phyloP scores from a whole-genome alignment of 1,284 basidiomycete genomes.

The Prillingera fragicola region DNA sequence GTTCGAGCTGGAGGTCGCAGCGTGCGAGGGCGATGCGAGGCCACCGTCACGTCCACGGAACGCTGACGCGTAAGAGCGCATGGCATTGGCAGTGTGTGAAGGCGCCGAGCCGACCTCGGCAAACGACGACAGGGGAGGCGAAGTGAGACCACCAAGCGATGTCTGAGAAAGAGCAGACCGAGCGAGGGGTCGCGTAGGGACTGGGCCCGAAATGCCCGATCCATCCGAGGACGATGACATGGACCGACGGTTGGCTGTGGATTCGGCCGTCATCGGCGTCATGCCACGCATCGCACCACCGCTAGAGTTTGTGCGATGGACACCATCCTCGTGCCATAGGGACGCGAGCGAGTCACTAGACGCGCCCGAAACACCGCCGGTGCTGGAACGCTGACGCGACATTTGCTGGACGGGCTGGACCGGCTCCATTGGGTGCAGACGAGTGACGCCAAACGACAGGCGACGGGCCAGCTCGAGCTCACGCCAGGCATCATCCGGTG shows the following conservation, averaged over 20 bases:
- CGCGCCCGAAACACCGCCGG: constrained; percentile 13
- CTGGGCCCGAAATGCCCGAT: constrained; percentile 15
- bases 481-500: constrained; percentile 38
- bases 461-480: constrained; percentile 33
- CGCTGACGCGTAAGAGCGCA: constrained; percentile 34
- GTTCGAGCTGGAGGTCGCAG: constrained; percentile 5
- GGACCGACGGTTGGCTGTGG: constrained; percentile 10
- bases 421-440: constrained; percentile 1
- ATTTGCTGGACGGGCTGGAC: constrained; percentile 9
- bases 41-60: constrained; percentile 30
- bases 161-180: constrained; percentile 36
- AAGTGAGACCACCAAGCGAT: constrained; percentile 24
- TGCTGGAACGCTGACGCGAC: constrained; percentile 14
- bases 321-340: constrained; percentile 22
- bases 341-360: constrained; percentile 28
- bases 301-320: constrained; percentile 19
- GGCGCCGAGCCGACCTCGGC: constrained; percentile 37
- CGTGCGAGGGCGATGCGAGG: constrained; percentile 5
- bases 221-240: constrained; percentile 20
- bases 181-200: constrained; percentile 20
- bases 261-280: constrained; percentile 21
- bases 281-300: constrained; percentile 24
- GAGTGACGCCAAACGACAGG: constrained; percentile 23
- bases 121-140: constrained; percentile 12
- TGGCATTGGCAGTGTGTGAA: constrained; percentile 30